Evolutionary conservation across 108 stramenopile genomes (phyloP).

Genomic region (Skeletonema marinoi): DNA sequence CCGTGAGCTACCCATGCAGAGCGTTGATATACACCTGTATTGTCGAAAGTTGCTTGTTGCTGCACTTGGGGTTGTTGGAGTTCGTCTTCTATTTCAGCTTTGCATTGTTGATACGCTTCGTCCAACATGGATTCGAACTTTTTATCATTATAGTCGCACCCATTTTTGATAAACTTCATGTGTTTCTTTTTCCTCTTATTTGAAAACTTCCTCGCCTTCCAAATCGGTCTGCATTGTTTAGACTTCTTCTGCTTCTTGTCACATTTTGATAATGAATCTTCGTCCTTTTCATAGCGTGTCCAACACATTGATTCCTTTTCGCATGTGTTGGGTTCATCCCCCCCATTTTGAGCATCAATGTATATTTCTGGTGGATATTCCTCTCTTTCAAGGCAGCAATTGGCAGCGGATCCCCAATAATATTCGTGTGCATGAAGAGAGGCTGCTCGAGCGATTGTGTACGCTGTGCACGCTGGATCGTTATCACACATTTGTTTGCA

Average conservation of each 20-base stretch:
- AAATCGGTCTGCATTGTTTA: neutral
- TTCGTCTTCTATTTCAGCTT: neutral
- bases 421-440: neutral
- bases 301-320: neutral
- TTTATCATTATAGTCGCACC: neutral
- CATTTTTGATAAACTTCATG: neutral
- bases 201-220: neutral
- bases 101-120: neutral
- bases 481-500: neutral
- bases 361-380: neutral
- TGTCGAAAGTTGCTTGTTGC: neutral
- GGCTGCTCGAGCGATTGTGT: neutral
- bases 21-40: neutral
- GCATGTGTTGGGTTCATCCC: neutral
- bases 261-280: neutral
- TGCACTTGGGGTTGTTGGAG: neutral
- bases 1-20: slow-evolving; percentile 1
- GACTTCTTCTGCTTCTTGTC: neutral
- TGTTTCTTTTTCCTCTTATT: neutral
- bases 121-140: neutral
- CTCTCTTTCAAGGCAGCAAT: neutral
- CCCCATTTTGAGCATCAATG: neutral
- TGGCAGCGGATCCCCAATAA: neutral
- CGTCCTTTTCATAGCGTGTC: neutral
- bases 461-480: neutral